Evolutionary conservation across 768 basidiomycete genomes (phyloP).

Genomic region (Tulasnella sp.): DNA sequence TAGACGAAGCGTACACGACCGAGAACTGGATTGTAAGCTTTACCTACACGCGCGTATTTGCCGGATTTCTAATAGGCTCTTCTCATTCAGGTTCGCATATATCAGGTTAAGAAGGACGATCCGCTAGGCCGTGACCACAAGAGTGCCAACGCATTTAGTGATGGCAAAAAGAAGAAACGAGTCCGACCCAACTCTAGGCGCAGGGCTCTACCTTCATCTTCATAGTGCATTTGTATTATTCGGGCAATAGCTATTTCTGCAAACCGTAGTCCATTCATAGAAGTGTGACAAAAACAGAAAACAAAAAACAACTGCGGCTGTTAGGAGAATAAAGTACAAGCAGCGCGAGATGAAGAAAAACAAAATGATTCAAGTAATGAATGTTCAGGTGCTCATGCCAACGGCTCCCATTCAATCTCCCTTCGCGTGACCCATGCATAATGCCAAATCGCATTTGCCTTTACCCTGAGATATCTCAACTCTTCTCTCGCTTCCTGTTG

Average conservation of each 20-base stretch:
- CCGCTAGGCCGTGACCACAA: constrained; percentile 79
- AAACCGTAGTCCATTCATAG: not conserved
- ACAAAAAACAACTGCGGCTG: no score
- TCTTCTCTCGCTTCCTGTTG: no score
- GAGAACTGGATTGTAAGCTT: constrained; percentile 95
- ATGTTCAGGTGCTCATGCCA: no score
- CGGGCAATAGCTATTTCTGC: not conserved
- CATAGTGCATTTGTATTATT: not conserved
- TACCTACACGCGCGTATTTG: not conserved
- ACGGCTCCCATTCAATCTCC: no score
- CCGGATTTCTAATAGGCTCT: not conserved
- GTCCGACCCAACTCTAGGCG: constrained; percentile 38
- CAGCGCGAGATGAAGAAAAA: no score
- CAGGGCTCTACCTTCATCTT: not conserved
- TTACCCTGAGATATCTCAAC: no score
- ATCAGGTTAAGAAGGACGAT: constrained; percentile 90
- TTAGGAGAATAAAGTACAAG: no score
- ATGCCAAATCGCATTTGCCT: no score
- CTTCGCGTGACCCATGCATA: no score
- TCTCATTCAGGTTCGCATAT: constrained; percentile 63
- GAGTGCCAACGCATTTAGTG: constrained; percentile 68
- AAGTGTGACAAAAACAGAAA: not conserved
- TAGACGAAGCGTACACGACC: constrained; percentile 96
- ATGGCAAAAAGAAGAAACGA: constrained; percentile 83
- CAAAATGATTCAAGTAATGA: no score